Percentiles rank a stretch among this genome's conserved stretches.
phyloP scores from a whole-genome alignment of 306 rosid species.

The Delonix regia region DNA sequence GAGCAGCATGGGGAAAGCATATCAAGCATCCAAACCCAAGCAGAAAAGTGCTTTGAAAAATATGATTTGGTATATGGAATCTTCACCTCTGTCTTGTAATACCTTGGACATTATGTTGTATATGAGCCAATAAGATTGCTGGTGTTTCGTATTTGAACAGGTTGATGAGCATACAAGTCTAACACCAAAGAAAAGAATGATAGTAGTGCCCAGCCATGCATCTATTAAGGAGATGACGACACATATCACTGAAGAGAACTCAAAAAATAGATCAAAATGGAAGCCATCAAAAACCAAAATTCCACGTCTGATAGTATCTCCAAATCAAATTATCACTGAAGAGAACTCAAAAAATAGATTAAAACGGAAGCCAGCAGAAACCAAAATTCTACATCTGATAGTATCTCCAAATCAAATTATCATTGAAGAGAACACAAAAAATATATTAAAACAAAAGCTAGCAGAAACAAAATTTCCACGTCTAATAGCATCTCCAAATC shows the following conservation, averaged over 20 bases:
- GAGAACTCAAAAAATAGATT: too few relatives aligned
- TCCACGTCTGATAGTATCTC: too few relatives aligned
- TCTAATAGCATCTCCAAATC: slow-evolving; percentile 43
- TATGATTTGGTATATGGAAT: slow-evolving; percentile 67
- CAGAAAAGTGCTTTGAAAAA: slow-evolving; percentile 65
- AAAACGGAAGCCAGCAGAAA: too few relatives aligned
- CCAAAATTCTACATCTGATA: too few relatives aligned
- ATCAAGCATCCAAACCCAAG: slow-evolving; percentile 57
- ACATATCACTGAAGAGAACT: slow-evolving; percentile 44
- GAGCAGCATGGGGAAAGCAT: slow-evolving; percentile 58
- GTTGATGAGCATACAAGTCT: slow-evolving; percentile 54
- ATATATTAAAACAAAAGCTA: too few relatives aligned
- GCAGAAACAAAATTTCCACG: slow-evolving; percentile 56
- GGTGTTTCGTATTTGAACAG: slow-evolving; percentile 42
- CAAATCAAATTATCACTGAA: too few relatives aligned
- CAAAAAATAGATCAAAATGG: slow-evolving; percentile 43
- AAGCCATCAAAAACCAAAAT: too few relatives aligned
- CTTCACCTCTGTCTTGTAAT: neutral
- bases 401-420: too few relatives aligned
- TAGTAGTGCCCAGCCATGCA: slow-evolving; percentile 63
- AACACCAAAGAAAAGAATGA: slow-evolving; percentile 48
- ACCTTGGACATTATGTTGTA: neutral
- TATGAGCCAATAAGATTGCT: neutral
- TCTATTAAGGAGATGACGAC: slow-evolving; percentile 82
- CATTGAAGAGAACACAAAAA: too few relatives aligned